A percentile compares a stretch with the other conserved stretches of the same genome.
Conservation (phyloP, 768 basidiomycete genomes). For the Hysterangium stoloniferum region DNA sequence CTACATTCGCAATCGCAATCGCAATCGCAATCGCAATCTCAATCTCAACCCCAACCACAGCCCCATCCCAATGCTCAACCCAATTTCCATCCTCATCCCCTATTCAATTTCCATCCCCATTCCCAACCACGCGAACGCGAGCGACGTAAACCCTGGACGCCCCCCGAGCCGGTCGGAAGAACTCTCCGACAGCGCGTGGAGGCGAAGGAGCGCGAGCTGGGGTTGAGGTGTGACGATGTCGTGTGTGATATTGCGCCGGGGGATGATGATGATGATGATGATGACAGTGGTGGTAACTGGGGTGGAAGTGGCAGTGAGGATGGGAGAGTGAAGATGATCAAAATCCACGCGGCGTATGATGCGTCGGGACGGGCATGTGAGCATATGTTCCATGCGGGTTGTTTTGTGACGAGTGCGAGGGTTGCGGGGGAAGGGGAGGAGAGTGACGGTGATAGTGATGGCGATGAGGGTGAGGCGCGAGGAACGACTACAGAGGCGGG, state of each 20-base stretch:
- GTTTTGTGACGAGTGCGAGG: constrained; percentile 61
- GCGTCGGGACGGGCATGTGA: constrained; percentile 34
- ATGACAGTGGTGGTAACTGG: constrained; percentile 17
- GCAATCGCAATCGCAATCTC: constrained; percentile 14
- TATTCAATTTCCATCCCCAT: too few relatives aligned
- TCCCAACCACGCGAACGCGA: constrained; percentile 22
- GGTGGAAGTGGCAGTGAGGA: constrained; percentile 20
- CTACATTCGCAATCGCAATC: background rate
- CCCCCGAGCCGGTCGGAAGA: constrained; percentile 56
- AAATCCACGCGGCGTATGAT: constrained; percentile 1
- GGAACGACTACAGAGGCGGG: constrained; percentile 36
- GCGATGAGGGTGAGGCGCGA: constrained; percentile 31
- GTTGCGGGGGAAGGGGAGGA: constrained; percentile 47
- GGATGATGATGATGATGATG: constrained; percentile 56
- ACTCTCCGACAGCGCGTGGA: constrained; percentile 71
- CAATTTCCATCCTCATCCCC: background rate
- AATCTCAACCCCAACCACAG: constrained; percentile 7
- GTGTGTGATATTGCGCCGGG: constrained; percentile 71
- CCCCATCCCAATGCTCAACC: background rate
- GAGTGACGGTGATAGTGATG: constrained; percentile 39
- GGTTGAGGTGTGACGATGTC: constrained; percentile 62
- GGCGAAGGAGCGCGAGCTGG: constrained; percentile 61
- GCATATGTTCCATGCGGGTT: constrained; percentile 66
- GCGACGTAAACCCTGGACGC: constrained; percentile 45
- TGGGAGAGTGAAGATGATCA: constrained; percentile 12